Percentiles rank a stretch among this genome's conserved stretches.
These are phyloP conservation scores for Oryza meyeriana DNA, from an alignment of 176 grass and related monocot species.

Conservation along the genomic window DNA sequence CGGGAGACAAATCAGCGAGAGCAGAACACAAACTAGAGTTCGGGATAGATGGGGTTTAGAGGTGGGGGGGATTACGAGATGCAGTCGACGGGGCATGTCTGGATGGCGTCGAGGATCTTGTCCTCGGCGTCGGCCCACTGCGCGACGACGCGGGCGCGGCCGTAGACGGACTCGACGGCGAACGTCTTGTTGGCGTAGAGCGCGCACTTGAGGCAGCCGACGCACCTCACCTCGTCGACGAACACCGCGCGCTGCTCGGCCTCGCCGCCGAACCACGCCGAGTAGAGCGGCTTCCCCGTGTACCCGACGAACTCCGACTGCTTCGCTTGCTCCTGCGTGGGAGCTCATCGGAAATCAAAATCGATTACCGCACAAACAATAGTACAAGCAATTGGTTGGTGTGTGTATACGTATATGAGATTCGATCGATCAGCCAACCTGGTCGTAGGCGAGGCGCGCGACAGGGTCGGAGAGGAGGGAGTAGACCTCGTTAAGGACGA, in stretches of 20 bases:
- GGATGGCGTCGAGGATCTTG: slow-evolving; percentile 72
- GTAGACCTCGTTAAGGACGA: slow-evolving; percentile 90
- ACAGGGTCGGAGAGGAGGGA: slow-evolving; percentile 82
- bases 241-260: slow-evolving; percentile 71
- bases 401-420: neutral
- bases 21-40: too few species aligned
- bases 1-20: neutral
- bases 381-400: neutral
- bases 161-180: slow-evolving; percentile 75
- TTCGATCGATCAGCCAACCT: neutral
- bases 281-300: slow-evolving; percentile 84
- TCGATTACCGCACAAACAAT: neutral
- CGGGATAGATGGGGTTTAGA: too few species aligned
- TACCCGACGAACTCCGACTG: slow-evolving; percentile 77
- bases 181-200: slow-evolving; percentile 70
- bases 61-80: slow-evolving; percentile 69
- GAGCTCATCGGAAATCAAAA: neutral
- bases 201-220: slow-evolving; percentile 95
- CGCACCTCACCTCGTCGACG: slow-evolving; percentile 82
- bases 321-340: slow-evolving; percentile 61
- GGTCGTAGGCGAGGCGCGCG: slow-evolving; percentile 70
- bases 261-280: slow-evolving; percentile 62
- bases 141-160: slow-evolving; percentile 78
- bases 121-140: slow-evolving; percentile 96
- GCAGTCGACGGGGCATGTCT: slow-evolving; percentile 86